phyloP scores from a whole-genome alignment of 352 stramenopile species.

The Elongisporangium undulatum region DNA sequence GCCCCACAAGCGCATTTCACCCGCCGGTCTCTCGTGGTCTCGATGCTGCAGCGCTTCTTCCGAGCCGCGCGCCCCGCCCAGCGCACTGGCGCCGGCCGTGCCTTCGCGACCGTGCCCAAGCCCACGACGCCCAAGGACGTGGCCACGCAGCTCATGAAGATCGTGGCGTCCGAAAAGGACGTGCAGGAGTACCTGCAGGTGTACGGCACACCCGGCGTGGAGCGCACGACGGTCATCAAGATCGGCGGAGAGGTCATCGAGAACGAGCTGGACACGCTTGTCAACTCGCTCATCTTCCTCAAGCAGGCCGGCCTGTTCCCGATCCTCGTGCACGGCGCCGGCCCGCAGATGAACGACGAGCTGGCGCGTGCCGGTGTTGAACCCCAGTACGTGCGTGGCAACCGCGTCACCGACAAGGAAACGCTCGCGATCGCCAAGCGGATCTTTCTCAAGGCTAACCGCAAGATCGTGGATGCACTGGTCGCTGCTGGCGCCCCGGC shows the following conservation, averaged over 20 bases:
- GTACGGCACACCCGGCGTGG: constrained; percentile 67
- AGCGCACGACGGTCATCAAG: constrained; percentile 85
- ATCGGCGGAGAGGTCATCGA: constrained; percentile 88
- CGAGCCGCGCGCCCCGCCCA: constrained; percentile 10
- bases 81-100: constrained; percentile 8
- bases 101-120: constrained; percentile 9
- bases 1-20: neutral
- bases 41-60: constrained; percentile 18
- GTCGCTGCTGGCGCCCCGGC: constrained; percentile 58
- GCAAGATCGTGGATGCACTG: constrained; percentile 75
- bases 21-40: neutral
- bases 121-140: constrained; percentile 47
- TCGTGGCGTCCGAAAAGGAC: constrained; percentile 49
- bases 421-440: constrained; percentile 84
- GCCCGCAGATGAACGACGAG: constrained; percentile 88
- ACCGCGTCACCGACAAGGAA: constrained; percentile 83
- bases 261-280: constrained; percentile 82
- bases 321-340: constrained; percentile 85
- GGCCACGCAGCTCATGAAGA: constrained; percentile 47
- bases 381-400: constrained; percentile 84
- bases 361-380: constrained; percentile 75
- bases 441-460: constrained; percentile 84
- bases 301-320: constrained; percentile 79
- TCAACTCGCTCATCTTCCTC: constrained; percentile 81
- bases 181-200: constrained; percentile 67